A percentile compares a stretch with the other conserved stretches of the same genome.
These are phyloP conservation scores for Talaromyces marneffei DNA, from an alignment of 2,329 filamentous ascomycete species.

Conservation along the genomic window DNA sequence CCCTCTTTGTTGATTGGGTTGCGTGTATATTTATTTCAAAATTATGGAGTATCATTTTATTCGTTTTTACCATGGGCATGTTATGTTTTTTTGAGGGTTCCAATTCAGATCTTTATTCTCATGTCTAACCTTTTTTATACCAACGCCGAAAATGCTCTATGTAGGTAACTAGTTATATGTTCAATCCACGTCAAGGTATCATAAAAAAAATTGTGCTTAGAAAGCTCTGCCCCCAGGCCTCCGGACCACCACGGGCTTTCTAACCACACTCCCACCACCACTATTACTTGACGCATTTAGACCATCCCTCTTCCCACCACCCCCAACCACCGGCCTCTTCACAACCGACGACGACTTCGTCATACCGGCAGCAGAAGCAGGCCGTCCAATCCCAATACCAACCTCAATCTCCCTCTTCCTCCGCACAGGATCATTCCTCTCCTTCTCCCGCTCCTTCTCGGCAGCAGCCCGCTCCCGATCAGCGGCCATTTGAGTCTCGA, in stretches of 20 bases:
- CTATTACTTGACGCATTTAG: slow-evolving; percentile 22
- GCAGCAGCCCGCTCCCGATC: slow-evolving; percentile 60
- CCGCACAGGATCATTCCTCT: slow-evolving; percentile 29
- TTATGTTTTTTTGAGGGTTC: not conserved
- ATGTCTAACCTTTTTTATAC: not conserved
- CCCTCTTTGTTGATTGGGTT: not conserved
- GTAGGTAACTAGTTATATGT: too few relatives aligned
- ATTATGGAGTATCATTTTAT: not conserved
- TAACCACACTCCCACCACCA: slow-evolving; percentile 34
- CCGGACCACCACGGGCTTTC: slow-evolving; percentile 31
- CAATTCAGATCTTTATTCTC: not conserved
- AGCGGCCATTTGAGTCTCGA: slow-evolving; percentile 84
- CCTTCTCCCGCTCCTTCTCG: slow-evolving; percentile 35
- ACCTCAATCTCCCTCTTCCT: slow-evolving; percentile 34
- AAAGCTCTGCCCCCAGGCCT: slow-evolving; percentile 32
- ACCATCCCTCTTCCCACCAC: slow-evolving; percentile 25
- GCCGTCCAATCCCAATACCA: slow-evolving; percentile 12
- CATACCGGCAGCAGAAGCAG: not conserved
- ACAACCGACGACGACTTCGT: slow-evolving; percentile 24
- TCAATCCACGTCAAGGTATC: not conserved
- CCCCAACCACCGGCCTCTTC: slow-evolving; percentile 27
- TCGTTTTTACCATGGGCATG: not conserved
- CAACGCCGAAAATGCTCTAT: not conserved
- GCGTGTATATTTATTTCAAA: slow-evolving; percentile 6
- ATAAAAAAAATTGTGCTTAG: slow-evolving; percentile 14